Conservation (phyloP, 208 protist genomes). For the Leishmania arabica region DNA sequence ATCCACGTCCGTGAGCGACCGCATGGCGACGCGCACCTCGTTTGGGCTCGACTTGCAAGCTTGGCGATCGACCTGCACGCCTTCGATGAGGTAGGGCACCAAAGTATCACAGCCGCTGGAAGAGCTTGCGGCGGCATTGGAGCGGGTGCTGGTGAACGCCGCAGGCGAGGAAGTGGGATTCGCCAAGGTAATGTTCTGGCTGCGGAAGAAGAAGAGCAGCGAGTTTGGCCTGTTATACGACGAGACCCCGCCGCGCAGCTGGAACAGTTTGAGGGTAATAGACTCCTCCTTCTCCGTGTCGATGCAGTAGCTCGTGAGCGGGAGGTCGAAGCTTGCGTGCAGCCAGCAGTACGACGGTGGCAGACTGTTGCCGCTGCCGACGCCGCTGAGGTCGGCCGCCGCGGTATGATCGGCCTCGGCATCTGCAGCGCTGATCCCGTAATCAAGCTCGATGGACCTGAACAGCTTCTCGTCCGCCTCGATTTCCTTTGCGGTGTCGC, state of each 20-base stretch:
- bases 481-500: slow-evolving; percentile 29
- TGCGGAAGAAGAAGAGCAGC: slow-evolving; percentile 54
- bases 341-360: slow-evolving; percentile 79
- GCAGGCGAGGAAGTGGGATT: slow-evolving; percentile 39
- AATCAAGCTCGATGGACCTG: slow-evolving; percentile 57
- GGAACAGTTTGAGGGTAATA: slow-evolving; percentile 52
- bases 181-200: slow-evolving; percentile 72
- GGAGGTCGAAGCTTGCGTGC: slow-evolving; percentile 52
- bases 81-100: slow-evolving; percentile 34
- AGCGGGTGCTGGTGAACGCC: neutral
- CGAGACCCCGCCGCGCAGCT: slow-evolving; percentile 42
- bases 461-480: slow-evolving; percentile 61
- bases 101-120: slow-evolving; percentile 2
- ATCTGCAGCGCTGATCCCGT: slow-evolving; percentile 63
- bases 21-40: slow-evolving; percentile 17
- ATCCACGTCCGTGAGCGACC: slow-evolving; percentile 16
- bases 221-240: slow-evolving; percentile 66
- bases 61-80: slow-evolving; percentile 20
- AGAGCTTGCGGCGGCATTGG: neutral
- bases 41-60: slow-evolving; percentile 12
- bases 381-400: slow-evolving; percentile 12
- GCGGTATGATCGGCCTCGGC: slow-evolving; percentile 29
- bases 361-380: slow-evolving; percentile 24
- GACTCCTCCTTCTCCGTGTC: slow-evolving; percentile 54
- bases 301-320: slow-evolving; percentile 49